Percentiles rank a stretch among this genome's conserved stretches.
Conservation (phyloP, 345 rosid genomes). For the Eucalyptus tenuipes region DNA sequence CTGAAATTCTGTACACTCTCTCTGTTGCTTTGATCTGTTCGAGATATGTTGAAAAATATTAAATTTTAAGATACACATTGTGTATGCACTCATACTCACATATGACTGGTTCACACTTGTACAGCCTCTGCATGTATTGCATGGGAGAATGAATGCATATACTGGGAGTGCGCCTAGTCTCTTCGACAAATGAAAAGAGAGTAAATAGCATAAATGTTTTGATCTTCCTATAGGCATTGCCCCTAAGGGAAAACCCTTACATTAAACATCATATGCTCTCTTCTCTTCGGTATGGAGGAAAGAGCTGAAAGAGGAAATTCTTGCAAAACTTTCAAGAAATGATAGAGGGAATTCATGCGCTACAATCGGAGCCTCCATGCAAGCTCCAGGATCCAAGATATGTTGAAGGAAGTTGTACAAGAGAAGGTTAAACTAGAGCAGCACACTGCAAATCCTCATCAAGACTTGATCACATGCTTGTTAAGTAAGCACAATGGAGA, state of each 20-base stretch:
- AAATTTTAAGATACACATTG: no score
- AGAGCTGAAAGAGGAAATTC: slow-evolving; percentile 12
- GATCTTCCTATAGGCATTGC: slow-evolving; percentile 16
- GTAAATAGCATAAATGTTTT: background rate
- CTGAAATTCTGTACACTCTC: no score
- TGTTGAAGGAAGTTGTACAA: slow-evolving; percentile 11
- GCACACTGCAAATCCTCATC: slow-evolving; percentile 4
- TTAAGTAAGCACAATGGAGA: slow-evolving; percentile 7
- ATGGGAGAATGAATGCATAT: no score
- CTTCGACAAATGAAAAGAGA: background rate
- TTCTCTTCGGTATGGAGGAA: slow-evolving; percentile 26
- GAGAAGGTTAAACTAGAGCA: slow-evolving; percentile 18
- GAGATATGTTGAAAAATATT: no score
- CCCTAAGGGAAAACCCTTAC: slow-evolving; percentile 36
- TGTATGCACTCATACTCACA: no score
- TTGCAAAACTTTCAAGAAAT: slow-evolving; percentile 11
- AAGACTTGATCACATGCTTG: slow-evolving; percentile 35
- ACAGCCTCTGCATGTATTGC: no score
- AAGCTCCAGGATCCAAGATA: slow-evolving; percentile 9
- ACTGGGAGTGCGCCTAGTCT: background rate
- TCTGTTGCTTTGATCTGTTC: no score
- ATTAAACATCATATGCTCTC: slow-evolving; percentile 35
- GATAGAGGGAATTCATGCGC: slow-evolving; percentile 31
- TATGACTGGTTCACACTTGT: no score
- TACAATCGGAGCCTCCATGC: slow-evolving; percentile 24